Percentiles rank a stretch among this genome's conserved stretches.
Evolutionary conservation across 345 rosid genomes (phyloP).

Genomic region (Kandelia obovata): DNA sequence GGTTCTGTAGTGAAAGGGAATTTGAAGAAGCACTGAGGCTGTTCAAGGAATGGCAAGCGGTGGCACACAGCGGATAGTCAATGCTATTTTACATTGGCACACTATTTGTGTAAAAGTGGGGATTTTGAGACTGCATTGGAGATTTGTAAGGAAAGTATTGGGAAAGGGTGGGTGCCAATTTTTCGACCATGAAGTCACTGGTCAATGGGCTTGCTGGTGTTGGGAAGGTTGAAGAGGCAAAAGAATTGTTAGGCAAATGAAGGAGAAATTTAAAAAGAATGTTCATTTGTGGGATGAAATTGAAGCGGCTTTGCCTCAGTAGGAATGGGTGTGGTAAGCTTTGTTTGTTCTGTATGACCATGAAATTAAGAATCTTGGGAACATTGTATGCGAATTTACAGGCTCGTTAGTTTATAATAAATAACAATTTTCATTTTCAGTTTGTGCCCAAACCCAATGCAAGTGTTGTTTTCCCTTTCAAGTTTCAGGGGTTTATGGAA

Average conservation of each 20-base stretch:
- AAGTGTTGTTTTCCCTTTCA: not conserved
- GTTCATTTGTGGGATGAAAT: slow-evolving; percentile 69
- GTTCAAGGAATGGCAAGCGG: slow-evolving; percentile 52
- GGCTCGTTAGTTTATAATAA: not conserved
- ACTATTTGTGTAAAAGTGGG: slow-evolving; percentile 55
- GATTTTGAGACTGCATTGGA: slow-evolving; percentile 60
- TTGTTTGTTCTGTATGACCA: not conserved
- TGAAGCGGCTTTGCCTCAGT: slow-evolving; percentile 62
- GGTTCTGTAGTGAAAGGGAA: slow-evolving; percentile 65
- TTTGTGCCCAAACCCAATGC: not conserved
- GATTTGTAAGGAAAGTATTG: slow-evolving; percentile 58
- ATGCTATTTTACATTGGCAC: slow-evolving; percentile 52
- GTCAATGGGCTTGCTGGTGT: slow-evolving; percentile 56
- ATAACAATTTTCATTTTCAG: not conserved
- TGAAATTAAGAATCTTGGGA: not conserved
- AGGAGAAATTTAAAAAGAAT: slow-evolving; percentile 51
- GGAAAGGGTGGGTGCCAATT: slow-evolving; percentile 67
- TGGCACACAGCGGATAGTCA: slow-evolving; percentile 45
- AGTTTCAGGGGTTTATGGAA: too few relatives aligned
- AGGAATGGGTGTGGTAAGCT: slow-evolving; percentile 15
- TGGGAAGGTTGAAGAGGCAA: slow-evolving; percentile 60
- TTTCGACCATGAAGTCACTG: slow-evolving; percentile 54
- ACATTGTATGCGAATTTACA: not conserved
- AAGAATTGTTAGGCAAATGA: slow-evolving; percentile 48
- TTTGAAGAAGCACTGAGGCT: slow-evolving; percentile 55